Evolutionary conservation across 2,329 filamentous ascomycete species (phyloP).

Genomic region (Cercospora janseana): DNA sequence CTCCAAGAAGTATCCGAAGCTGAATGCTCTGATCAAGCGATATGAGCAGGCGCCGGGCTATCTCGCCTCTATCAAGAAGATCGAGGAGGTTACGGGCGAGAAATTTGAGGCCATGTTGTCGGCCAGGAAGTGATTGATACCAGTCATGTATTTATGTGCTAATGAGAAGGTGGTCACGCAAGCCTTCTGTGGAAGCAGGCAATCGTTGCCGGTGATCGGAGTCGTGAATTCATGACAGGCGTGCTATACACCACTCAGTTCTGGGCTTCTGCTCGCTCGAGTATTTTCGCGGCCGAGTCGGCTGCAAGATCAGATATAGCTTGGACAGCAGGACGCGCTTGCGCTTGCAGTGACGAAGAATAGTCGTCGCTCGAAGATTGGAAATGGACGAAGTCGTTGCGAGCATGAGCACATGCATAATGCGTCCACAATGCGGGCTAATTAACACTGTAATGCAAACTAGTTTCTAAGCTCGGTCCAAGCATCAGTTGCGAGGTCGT

Average conservation of each 20-base stretch:
- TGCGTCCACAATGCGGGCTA: background rate
- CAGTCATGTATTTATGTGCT: background rate
- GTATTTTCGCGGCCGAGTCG: too few relatives aligned
- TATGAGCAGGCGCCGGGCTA: slow-evolving; percentile 48
- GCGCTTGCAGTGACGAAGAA: too few relatives aligned
- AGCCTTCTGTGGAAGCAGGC: background rate
- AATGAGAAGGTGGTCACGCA: background rate
- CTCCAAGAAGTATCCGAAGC: slow-evolving; percentile 47
- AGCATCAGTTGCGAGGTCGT: too few relatives aligned
- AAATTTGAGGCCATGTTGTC: slow-evolving; percentile 18
- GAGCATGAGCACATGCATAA: background rate
- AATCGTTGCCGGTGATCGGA: too few relatives aligned
- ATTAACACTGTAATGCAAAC: background rate
- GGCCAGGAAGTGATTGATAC: slow-evolving; percentile 1
- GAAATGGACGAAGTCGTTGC: too few relatives aligned
- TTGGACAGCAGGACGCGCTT: too few relatives aligned
- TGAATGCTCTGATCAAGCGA: slow-evolving; percentile 48
- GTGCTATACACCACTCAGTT: background rate
- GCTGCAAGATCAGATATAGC: too few relatives aligned
- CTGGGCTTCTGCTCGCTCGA: too few relatives aligned
- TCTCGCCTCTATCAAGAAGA: slow-evolving; percentile 50
- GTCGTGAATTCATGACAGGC: too few relatives aligned
- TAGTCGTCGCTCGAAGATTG: too few relatives aligned
- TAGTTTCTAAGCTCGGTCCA: background rate
- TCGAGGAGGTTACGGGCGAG: slow-evolving; percentile 45